Evolutionary conservation across 2,329 filamentous ascomycete species (phyloP).

Genomic region (Herpomyces periplanetae): DNA sequence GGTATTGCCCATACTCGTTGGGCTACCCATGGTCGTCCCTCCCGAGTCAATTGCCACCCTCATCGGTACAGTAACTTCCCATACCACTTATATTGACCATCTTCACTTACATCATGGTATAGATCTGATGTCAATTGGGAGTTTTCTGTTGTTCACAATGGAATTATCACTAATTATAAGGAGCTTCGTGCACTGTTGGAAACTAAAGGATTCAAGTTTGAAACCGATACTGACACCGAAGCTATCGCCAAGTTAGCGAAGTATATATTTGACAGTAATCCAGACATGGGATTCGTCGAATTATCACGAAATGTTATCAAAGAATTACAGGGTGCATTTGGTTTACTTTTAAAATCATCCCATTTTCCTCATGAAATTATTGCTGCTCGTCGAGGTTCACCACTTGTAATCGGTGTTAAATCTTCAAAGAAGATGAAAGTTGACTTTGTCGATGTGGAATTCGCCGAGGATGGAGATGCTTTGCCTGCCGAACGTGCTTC

Average conservation of each 20-base stretch:
- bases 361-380: constrained; percentile 95
- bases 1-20: constrained; percentile 96
- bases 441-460: constrained; percentile 96
- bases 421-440: constrained; percentile 99
- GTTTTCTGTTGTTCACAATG: constrained; percentile 92
- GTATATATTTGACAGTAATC: constrained; percentile 84
- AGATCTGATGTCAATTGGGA: constrained; percentile 85
- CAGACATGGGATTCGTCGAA: constrained; percentile 73
- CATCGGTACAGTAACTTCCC: constrained; percentile 45
- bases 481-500: constrained; percentile 75
- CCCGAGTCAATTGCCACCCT: constrained; percentile 82
- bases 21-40: constrained; percentile 87
- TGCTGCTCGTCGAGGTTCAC: constrained; percentile 89
- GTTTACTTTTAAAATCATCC: constrained; percentile 83
- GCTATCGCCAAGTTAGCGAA: constrained; percentile 97
- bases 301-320: constrained; percentile 90
- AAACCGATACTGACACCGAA: constrained; percentile 96
- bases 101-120: too few species aligned
- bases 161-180: constrained; percentile 99
- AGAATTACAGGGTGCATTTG: constrained; percentile 90
- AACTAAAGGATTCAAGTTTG: constrained; percentile 86
- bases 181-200: constrained; percentile 74
- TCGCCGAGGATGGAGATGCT: constrained; percentile 40
- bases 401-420: constrained; percentile 80
- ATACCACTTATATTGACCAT: too few species aligned